Conservation (phyloP, 257 asterid species). For the Rauvolfia tetraphylla region DNA sequence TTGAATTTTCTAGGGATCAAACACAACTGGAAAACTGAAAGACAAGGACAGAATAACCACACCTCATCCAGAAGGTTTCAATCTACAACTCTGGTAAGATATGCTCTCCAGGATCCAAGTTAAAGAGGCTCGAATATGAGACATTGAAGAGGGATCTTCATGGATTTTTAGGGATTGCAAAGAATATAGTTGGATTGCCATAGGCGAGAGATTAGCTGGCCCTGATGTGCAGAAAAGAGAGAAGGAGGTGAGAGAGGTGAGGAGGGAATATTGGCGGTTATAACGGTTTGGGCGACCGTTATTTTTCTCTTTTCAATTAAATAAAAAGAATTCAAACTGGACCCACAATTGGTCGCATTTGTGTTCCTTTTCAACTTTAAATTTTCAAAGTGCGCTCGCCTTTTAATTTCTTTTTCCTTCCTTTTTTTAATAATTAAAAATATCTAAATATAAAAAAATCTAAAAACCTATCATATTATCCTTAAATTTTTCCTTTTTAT, state of each 20-base stretch:
- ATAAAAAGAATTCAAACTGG: not conserved
- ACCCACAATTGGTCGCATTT: too few species aligned
- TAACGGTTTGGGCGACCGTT: constrained; percentile 48
- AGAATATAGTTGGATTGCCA: not conserved
- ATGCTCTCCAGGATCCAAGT: not conserved
- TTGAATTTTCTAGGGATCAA: not conserved
- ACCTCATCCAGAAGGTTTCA: constrained; percentile 4
- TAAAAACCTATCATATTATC: too few species aligned
- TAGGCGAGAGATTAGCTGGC: not conserved
- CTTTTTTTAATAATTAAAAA: too few species aligned
- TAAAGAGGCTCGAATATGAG: not conserved
- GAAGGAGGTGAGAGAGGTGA: constrained; percentile 35
- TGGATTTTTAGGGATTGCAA: not conserved
- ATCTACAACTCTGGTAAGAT: not conserved
- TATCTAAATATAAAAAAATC: too few species aligned
- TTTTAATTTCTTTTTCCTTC: too few species aligned
- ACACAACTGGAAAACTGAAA: not conserved
- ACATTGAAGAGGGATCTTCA: constrained; percentile 1
- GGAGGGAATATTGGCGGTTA: constrained; percentile 74
- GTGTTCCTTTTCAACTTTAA: too few species aligned
- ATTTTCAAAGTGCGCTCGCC: too few species aligned
- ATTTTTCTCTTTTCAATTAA: not conserved
- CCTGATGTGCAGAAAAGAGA: constrained; percentile 11
- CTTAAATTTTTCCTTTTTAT: too few species aligned
- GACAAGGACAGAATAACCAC: not conserved